A percentile compares a stretch with the other conserved stretches of the same genome.
Conservation (phyloP, 805 yeast genomes). For the Pichia kluyveri region DNA sequence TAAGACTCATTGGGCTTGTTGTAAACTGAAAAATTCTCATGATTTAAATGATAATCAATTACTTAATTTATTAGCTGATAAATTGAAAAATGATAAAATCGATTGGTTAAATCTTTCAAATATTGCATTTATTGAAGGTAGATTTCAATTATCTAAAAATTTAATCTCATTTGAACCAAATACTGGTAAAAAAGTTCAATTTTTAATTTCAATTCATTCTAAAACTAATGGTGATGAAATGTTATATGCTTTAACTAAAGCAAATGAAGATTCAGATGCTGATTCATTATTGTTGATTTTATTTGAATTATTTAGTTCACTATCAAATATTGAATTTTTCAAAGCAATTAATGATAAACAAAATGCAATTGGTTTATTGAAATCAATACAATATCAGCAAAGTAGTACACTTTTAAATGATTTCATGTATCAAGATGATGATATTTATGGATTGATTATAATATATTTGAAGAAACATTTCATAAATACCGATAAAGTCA, state of each 20-base stretch:
- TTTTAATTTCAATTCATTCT: conserved; percentile 60
- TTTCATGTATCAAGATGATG: conserved; percentile 58
- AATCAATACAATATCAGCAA: conserved; percentile 23
- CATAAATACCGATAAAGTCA: background rate
- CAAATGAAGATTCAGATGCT: conserved; percentile 51
- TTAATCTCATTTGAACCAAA: conserved; percentile 64
- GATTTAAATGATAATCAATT: conserved; percentile 52
- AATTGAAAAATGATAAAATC: conserved; percentile 35
- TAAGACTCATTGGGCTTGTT: conserved; percentile 73
- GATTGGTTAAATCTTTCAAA: conserved; percentile 53
- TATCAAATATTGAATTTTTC: conserved; percentile 61
- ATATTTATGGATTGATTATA: conserved; percentile 34
- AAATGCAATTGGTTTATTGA: conserved; percentile 32
- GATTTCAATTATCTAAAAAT: conserved; percentile 55
- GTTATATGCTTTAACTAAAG: conserved; percentile 57
- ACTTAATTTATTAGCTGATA: conserved; percentile 37
- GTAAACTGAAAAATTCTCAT: conserved; percentile 49
- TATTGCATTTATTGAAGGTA: conserved; percentile 74
- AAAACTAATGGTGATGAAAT: conserved; percentile 26
- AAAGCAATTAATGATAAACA: conserved; percentile 45
- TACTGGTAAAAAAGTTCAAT: conserved; percentile 49
- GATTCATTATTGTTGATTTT: conserved; percentile 55
- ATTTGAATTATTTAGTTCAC: conserved; percentile 40
- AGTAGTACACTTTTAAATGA: conserved; percentile 35
- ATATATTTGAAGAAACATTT: background rate